Conservation (phyloP, 768 basidiomycete genomes). For the Auriculariales sp. region DNA sequence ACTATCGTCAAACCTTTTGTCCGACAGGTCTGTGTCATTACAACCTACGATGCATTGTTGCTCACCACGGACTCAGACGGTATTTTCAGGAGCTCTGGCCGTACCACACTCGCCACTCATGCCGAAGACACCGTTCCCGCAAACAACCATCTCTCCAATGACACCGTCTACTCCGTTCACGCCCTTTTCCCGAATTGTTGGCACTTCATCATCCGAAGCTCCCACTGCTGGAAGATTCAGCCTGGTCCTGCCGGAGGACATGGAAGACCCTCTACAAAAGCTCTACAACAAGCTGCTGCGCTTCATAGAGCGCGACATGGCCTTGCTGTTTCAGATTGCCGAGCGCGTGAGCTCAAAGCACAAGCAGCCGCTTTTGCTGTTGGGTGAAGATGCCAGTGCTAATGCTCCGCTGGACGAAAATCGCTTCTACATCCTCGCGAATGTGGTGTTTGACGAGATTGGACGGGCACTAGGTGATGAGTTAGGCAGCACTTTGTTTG, state of each 20-base stretch:
- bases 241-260: slow-evolving; percentile 29
- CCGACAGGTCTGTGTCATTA: slow-evolving; percentile 45
- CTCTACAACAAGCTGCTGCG: slow-evolving; percentile 72
- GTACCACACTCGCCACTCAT: slow-evolving; percentile 60
- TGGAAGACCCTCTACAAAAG: slow-evolving; percentile 51
- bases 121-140: slow-evolving; percentile 58
- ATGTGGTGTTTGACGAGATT: slow-evolving; percentile 82
- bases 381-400: slow-evolving; percentile 4
- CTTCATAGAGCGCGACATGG: slow-evolving; percentile 65
- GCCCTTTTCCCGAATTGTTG: slow-evolving; percentile 30
- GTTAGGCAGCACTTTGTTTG: slow-evolving; percentile 69
- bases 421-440: slow-evolving; percentile 73
- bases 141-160: slow-evolving; percentile 28
- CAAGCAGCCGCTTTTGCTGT: slow-evolving; percentile 3
- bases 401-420: slow-evolving; percentile 9
- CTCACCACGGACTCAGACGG: slow-evolving; percentile 33
- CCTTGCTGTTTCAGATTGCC: slow-evolving; percentile 59
- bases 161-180: slow-evolving; percentile 41
- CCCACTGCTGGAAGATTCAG: slow-evolving; percentile 23
- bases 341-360: slow-evolving; percentile 47
- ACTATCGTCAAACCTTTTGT: slow-evolving; percentile 65
- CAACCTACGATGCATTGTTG: neutral
- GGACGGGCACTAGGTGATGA: slow-evolving; percentile 71
- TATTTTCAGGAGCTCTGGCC: slow-evolving; percentile 53
- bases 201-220: too few relatives aligned